phyloP scores from a whole-genome alignment of 192 early-diverging fungal species.

The Ambispora gerdemannii region DNA sequence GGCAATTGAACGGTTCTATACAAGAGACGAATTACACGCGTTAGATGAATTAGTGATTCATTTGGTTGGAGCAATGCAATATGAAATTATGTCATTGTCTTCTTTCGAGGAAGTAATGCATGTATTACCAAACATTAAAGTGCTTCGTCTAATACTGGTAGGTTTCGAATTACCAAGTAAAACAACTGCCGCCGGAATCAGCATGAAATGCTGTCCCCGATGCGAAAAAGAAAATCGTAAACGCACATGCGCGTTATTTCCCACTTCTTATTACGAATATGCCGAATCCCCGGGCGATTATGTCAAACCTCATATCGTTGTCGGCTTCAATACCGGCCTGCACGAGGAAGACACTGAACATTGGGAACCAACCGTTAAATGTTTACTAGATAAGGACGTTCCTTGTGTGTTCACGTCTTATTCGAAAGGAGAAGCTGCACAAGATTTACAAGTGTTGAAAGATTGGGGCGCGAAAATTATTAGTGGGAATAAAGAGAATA shows the following conservation, averaged over 20 bases:
- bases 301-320: constrained; percentile 4
- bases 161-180: constrained; percentile 18
- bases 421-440: constrained; percentile 15
- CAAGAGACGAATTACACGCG: background rate
- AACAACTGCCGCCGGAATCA: background rate
- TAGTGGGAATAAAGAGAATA: constrained; percentile 23
- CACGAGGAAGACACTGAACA: constrained; percentile 18
- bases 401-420: constrained; percentile 27
- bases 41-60: constrained; percentile 24
- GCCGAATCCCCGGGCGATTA: constrained; percentile 5
- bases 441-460: constrained; percentile 17
- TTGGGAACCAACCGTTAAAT: constrained; percentile 21
- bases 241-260: constrained; percentile 1
- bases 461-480: constrained; percentile 16
- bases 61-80: constrained; percentile 14
- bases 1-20: constrained; percentile 21
- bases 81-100: constrained; percentile 13
- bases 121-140: constrained; percentile 12
- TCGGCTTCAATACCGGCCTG: constrained; percentile 23
- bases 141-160: constrained; percentile 1
- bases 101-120: constrained; percentile 29
- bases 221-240: constrained; percentile 18
- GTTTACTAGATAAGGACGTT: constrained; percentile 17
- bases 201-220: constrained; percentile 16
- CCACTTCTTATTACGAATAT: constrained; percentile 20